Base-by-base conservation (phyloP, 179 eudicot genomes). In the Amaranthus tricolor region DNA sequence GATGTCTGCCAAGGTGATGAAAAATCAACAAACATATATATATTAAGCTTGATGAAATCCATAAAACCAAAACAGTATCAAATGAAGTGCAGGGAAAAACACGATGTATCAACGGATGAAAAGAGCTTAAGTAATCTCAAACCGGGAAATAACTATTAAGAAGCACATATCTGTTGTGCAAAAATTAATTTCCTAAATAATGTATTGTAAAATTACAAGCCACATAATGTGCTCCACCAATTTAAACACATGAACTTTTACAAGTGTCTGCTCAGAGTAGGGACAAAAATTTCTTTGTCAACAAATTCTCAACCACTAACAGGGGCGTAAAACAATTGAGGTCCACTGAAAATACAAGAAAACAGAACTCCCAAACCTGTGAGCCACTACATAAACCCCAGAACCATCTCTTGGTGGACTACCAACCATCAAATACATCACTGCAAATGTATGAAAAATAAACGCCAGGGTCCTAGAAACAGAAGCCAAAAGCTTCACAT, bases 1-100 rank as follows among this genome's bases (percentile, higher is more conserved):
- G 84, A 80, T 80, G 91, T 79, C 98, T 94, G 96, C 17, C 54
- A 56, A 14, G 52, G 52, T 62, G 48, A 55, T 44, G 43, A 40
- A 45, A 59, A 51, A n/a, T 31, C 40, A 31, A 31, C 40, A 31
- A 48, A 10, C 74, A 59, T 20, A 57, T 45, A 68, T 68, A 63
- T 6, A 56, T 58, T 66, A 49, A 20, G 53, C 7, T n/a, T 44
- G 10, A 44, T 31, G 65, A 50, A 49, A 21, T 48, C 19, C n/a
- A 13, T 5, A 8, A 7, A 52, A 52, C 21, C 17, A 14, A 14
- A 68, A 52, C 58, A 31, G 0, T 31, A 21, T 7, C 20, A 69
- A 54, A 53, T 31, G 16, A 31, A 53, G 17, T 15, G 40, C 40
- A 14, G 61, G 15, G 4, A 53, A 53, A 1, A 53, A 54, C 8